A percentile compares a stretch with the other conserved stretches of the same genome.
Conservation (phyloP, 1,284 basidiomycete genomes). For the Cryptococcus floricola region DNA sequence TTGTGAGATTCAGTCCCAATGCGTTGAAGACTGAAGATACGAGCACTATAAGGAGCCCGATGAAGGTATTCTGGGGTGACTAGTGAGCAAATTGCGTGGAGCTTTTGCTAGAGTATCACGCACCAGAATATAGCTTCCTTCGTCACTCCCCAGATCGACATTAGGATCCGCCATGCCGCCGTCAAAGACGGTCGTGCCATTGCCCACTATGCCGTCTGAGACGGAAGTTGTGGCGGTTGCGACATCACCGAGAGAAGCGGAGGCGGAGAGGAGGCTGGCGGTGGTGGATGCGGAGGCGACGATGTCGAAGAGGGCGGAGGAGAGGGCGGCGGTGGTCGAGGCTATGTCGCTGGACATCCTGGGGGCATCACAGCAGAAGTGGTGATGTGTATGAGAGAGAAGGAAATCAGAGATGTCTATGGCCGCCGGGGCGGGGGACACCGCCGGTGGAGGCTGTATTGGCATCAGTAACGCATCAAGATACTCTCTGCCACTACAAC, state of each 20-base stretch:
- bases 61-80: constrained; percentile 40
- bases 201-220: background rate
- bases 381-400: too few species aligned
- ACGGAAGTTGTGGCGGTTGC: background rate
- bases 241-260: background rate
- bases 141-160: constrained; percentile 8
- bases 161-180: constrained; percentile 7
- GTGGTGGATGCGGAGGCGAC: constrained; percentile 4
- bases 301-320: constrained; percentile 11
- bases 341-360: constrained; percentile 1
- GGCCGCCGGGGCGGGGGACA: too few species aligned
- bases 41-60: constrained; percentile 49
- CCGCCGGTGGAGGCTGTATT: too few species aligned
- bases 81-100: background rate
- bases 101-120: background rate
- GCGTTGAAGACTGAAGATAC: constrained; percentile 45
- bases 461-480: too few species aligned
- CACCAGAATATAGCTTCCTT: constrained; percentile 27
- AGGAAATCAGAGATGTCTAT: too few species aligned
- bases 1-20: constrained; percentile 49
- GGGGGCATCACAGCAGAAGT: too few species aligned
- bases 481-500: too few species aligned
- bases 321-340: constrained; percentile 5
- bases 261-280: background rate
- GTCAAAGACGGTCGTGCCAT: constrained; percentile 2